phyloP scores from a whole-genome alignment of 768 basidiomycete genomes.

The Leccinum ochraceum region DNA sequence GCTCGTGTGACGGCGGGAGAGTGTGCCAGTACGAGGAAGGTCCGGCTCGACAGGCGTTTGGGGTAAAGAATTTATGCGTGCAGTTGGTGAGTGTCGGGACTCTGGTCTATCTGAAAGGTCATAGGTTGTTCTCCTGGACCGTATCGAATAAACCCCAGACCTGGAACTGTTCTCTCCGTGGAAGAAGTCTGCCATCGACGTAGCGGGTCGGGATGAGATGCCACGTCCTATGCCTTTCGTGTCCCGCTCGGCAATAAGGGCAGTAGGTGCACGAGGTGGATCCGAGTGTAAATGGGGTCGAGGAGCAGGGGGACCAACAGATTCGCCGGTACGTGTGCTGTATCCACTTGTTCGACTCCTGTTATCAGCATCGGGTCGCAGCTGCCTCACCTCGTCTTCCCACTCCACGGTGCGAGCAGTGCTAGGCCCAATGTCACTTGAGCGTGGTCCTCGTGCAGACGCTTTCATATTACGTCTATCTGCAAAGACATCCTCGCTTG shows the following conservation, averaged over 20 bases:
- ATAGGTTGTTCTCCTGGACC: conserved; percentile 26
- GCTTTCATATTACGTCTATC: conserved; percentile 22
- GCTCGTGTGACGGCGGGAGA: conserved; percentile 16
- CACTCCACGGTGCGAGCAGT: conserved; percentile 21
- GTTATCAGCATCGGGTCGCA: conserved; percentile 18
- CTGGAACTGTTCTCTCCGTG: conserved; percentile 25
- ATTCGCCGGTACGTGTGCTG: conserved; percentile 23
- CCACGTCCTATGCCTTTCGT: conserved; percentile 20
- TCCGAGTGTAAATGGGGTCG: conserved; percentile 30
- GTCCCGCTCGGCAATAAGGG: conserved; percentile 22
- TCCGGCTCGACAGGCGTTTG: conserved; percentile 22
- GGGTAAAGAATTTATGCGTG: conserved; percentile 12
- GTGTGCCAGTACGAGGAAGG: conserved; percentile 11
- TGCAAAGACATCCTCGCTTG: conserved; percentile 40
- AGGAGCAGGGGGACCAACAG: conserved; percentile 15
- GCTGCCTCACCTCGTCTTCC: conserved; percentile 27
- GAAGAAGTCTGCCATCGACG: conserved; percentile 56
- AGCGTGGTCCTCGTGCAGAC: conserved; percentile 20
- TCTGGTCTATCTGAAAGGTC: conserved; percentile 27
- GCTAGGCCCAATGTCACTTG: conserved; percentile 9
- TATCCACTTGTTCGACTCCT: conserved; percentile 27
- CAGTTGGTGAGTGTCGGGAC: conserved; percentile 18
- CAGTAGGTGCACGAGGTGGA: conserved; percentile 20
- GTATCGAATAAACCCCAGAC: conserved; percentile 16
- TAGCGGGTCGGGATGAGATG: conserved; percentile 43